Percentiles rank a stretch among this genome's conserved stretches.
phyloP scores from a whole-genome alignment of 2,329 filamentous ascomycete genomes.

The Xylariales sp. region DNA sequence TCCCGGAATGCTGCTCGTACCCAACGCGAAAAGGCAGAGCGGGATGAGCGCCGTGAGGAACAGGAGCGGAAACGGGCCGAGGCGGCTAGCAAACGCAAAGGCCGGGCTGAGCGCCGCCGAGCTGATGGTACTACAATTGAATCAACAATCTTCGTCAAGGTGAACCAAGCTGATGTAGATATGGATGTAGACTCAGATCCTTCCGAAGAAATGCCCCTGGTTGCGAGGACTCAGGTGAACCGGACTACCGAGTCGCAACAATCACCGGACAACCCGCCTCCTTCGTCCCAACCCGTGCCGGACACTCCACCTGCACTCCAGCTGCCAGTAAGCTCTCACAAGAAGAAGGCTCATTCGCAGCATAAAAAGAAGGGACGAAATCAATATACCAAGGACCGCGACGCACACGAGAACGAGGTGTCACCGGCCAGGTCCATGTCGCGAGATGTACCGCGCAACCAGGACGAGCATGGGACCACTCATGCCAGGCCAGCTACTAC shows the following conservation, averaged over 20 bases:
- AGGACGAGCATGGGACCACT: conserved; percentile 39
- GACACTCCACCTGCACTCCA: conserved; percentile 41
- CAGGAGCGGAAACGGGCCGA: conserved; percentile 70
- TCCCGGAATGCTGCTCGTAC: conserved; percentile 53
- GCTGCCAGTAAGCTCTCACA: conserved; percentile 43
- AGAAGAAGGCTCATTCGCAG: conserved; percentile 55
- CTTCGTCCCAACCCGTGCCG: conserved; percentile 39
- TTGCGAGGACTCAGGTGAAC: conserved; percentile 33
- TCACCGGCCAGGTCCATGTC: conserved; percentile 52
- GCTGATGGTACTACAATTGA: conserved; percentile 61
- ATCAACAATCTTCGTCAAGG: conserved; percentile 19
- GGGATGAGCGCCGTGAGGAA: conserved; percentile 72
- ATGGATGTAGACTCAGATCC: conserved; percentile 61
- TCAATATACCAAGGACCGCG: conserved; percentile 76
- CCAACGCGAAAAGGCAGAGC: conserved; percentile 59
- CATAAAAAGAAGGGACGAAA: conserved; percentile 70
- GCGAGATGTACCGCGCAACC: conserved; percentile 42
- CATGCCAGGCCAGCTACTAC: too few species aligned
- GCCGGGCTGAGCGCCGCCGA: conserved; percentile 73
- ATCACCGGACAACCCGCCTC: conserved; percentile 38
- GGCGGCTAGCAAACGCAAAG: conserved; percentile 74
- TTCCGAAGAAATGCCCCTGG: conserved; percentile 60
- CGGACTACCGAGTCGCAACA: conserved; percentile 27
- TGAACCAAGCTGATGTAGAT: conserved; percentile 32
- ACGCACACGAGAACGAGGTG: conserved; percentile 47